phyloP scores from a whole-genome alignment of 192 early-diverging fungal genomes.

The Powellomyces hirtus region DNA sequence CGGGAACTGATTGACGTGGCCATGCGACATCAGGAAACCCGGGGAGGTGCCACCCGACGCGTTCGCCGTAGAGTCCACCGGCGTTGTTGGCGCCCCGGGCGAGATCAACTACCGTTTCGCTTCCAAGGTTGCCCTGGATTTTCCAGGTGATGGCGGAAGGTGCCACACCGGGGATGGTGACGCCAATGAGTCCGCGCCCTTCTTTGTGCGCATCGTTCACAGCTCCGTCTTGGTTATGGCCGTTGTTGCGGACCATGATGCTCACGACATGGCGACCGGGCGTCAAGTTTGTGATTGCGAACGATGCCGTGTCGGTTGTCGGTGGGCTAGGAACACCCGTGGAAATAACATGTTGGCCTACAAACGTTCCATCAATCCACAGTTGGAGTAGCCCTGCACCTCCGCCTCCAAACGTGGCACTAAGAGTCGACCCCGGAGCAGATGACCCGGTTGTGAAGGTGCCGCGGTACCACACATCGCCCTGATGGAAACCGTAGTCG shows the following conservation, averaged over 20 bases:
- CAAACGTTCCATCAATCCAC: not conserved
- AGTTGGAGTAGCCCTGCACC: not conserved
- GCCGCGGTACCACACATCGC: not conserved
- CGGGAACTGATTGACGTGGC: not conserved
- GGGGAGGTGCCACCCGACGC: not conserved
- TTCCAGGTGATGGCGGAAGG: constrained; percentile 1
- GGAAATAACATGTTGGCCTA: not conserved
- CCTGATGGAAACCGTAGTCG: not conserved
- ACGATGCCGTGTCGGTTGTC: not conserved
- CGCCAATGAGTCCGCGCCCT: not conserved
- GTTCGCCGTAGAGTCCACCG: not conserved
- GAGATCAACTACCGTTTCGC: not conserved
- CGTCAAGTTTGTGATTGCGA: not conserved
- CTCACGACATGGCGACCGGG: not conserved
- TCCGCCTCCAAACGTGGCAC: not conserved
- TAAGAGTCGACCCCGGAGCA: not conserved
- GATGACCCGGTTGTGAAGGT: not conserved
- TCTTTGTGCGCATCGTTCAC: not conserved
- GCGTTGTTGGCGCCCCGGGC: not conserved
- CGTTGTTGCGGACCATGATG: not conserved
- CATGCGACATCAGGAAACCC: not conserved
- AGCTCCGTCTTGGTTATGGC: not conserved
- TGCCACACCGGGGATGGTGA: too few species aligned
- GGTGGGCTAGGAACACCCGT: not conserved
- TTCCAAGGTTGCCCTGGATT: not conserved